Base-by-base conservation (phyloP, 2,329 filamentous ascomycete species). In the Plenodomus biglobosus region DNA sequence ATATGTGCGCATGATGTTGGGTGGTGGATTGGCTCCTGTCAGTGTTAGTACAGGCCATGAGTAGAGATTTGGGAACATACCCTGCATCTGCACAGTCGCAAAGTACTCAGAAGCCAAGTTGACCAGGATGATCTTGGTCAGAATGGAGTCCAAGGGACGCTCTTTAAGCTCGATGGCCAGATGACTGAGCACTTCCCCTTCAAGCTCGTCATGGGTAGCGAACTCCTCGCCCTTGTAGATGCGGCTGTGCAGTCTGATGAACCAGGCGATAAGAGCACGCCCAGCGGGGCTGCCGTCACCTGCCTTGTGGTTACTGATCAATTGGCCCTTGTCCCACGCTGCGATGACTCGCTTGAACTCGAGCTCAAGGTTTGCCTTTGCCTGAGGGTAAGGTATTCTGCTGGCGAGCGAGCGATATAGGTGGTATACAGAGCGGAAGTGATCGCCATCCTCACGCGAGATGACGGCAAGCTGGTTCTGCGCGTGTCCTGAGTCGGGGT, bases 401-500 rank as follows among this genome's bases (percentile, higher is more conserved):
- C 90, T 85, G 8, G 85, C 85, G 58, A 94, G 80, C 15, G 92
- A 86, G 54, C 92, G 86, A 67, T 96, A 94, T 35, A 97, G 83
- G 70, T 96, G 85, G 71, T 96, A 97, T 22, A 95, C 86, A 8
- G 90, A 86, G 52, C 90, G 84, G 42, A 97, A 81, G 67, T 95
- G 88, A 58, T 92, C 87, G 48, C 81, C 82, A 61, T 92, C 84
- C 44, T 87, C 85, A 40, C 90, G 81, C 50, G 87, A 86, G 50
- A 97, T 86, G 30, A 97, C 88, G 30, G 89, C 92, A 69, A 94
- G 84, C 71, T 97, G 94, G 64, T 99, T 92, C 65, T 95, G 88
- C 15, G 90, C 88, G 54, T 85, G 83, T 22, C 92, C 92, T 38
- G 88, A 90, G 16, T 83, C 78, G 2, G 92, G 90, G 58, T 88